Conservation (phyloP, 176 grass and related monocot species). For the Phyllostachys edulis region DNA sequence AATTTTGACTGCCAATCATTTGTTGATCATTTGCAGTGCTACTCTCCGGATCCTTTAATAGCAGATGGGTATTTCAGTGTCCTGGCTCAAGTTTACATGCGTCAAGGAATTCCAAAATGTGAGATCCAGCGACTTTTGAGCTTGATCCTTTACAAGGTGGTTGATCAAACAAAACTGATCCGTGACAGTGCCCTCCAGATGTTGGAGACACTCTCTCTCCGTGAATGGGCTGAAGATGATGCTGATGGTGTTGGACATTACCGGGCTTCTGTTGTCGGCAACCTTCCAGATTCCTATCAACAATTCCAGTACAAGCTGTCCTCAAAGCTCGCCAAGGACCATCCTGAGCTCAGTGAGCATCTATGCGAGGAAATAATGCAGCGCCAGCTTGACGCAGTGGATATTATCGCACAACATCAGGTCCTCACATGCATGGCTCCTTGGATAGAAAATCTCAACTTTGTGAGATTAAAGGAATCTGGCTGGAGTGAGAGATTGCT, state of each 20-base stretch:
- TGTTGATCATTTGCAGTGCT: constrained; percentile 64
- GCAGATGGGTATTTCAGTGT: constrained; percentile 98
- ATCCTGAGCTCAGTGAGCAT: constrained; percentile 90
- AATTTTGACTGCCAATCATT: constrained; percentile 11
- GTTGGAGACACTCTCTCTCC: constrained; percentile 90
- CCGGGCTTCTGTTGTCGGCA: constrained; percentile 96
- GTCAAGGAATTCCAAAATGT: constrained; percentile 92
- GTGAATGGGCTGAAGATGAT: constrained; percentile 94
- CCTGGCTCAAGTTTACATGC: constrained; percentile 95
- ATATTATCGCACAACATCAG: constrained; percentile 99
- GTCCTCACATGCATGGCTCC: constrained; percentile 97
- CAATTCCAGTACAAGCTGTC: constrained; percentile 98
- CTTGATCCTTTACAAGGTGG: constrained; percentile 98
- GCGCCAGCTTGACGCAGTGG: constrained; percentile 91
- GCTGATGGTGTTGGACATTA: constrained; percentile 82
- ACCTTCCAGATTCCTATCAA: constrained; percentile 95
- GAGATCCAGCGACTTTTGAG: constrained; percentile 89
- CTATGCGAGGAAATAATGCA: constrained; percentile 96
- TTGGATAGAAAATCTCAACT: constrained; percentile 99
- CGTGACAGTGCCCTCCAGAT: constrained; percentile 96
- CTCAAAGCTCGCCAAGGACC: constrained; percentile 95
- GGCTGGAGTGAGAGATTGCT: constrained; percentile 91
- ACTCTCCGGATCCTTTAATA: constrained; percentile 77
- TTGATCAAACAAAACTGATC: constrained; percentile 89
- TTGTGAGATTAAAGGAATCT: constrained; percentile 83